These are phyloP conservation scores for Graphilbum sp. DNA, from an alignment of 2,329 filamentous ascomycete genomes.

Conservation along the genomic window DNA sequence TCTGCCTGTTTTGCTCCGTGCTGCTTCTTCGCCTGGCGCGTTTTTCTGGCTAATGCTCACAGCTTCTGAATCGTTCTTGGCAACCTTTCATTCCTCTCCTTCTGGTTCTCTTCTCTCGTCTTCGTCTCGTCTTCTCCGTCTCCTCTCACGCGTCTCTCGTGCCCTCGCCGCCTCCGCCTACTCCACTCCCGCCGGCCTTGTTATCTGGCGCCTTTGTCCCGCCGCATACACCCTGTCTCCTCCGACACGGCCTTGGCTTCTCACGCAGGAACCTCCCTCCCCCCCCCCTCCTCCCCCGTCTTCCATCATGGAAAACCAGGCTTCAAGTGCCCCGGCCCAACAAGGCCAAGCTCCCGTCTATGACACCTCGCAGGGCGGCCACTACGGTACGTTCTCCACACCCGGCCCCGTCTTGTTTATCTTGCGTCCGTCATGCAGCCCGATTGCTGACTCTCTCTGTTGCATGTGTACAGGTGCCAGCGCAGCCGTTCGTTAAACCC, in stretches of 20 bases:
- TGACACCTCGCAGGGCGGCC: conserved; percentile 56
- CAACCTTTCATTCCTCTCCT: neutral
- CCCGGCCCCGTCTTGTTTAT: no score
- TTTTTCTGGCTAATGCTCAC: no score
- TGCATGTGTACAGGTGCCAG: conserved; percentile 38
- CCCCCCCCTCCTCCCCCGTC: neutral
- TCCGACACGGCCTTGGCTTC: neutral
- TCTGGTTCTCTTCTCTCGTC: neutral
- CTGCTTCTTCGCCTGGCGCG: no score
- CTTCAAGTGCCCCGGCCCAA: conserved; percentile 34
- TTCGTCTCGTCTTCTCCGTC: neutral
- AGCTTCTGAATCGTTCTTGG: no score
- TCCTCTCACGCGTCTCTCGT: no score
- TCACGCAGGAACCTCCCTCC: neutral
- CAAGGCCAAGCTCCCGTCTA: conserved; percentile 48
- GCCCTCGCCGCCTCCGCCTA: no score
- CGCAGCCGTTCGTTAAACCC: conserved; percentile 47
- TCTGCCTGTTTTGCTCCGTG: neutral
- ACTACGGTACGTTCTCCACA: conserved; percentile 53
- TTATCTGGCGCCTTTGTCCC: neutral
- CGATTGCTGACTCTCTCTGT: neutral
- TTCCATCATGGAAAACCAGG: conserved; percentile 28
- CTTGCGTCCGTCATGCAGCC: no score
- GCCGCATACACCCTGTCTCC: neutral
- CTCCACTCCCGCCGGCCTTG: no score